Percentiles rank a stretch among this genome's conserved stretches.
Evolutionary conservation across 1,139 yeast genomes (phyloP).

Genomic region (Protomyces inundatus): DNA sequence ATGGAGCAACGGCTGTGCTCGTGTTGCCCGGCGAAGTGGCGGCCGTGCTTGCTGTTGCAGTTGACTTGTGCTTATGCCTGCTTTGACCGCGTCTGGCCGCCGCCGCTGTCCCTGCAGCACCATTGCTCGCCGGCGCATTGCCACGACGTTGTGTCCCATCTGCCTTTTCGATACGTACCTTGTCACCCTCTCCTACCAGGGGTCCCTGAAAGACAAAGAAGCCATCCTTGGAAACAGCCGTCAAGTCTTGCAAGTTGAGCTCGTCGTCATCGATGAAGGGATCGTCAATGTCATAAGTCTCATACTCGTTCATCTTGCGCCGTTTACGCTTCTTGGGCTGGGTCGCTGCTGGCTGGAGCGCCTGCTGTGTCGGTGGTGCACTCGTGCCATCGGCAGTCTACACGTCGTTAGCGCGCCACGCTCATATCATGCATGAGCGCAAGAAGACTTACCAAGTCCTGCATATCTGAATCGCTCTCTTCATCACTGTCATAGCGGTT

Average conservation of each 20-base stretch:
- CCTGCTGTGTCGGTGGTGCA: constrained; percentile 17
- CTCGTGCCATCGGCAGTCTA: constrained; percentile 34
- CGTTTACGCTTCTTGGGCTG: constrained; percentile 52
- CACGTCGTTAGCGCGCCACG: constrained; percentile 25
- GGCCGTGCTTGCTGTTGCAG: background rate
- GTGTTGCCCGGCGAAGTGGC: background rate
- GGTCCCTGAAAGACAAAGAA: constrained; percentile 96
- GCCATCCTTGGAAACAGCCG: constrained; percentile 89
- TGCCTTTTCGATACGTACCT: constrained; percentile 34
- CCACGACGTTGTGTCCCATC: constrained; percentile 11
- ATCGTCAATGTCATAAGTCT: constrained; percentile 81
- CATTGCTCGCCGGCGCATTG: constrained; percentile 4
- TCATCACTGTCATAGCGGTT: constrained; percentile 43
- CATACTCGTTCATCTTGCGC: constrained; percentile 44
- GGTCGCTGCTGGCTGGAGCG: background rate
- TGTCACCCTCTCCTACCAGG: constrained; percentile 60
- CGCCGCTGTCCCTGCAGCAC: constrained; percentile 3
- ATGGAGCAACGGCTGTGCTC: background rate
- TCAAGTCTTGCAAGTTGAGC: constrained; percentile 84
- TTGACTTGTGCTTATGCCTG: background rate
- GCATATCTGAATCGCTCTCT: constrained; percentile 50
- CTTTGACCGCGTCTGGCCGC: background rate
- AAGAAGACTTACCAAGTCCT: constrained; percentile 47
- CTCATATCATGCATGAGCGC: constrained; percentile 37
- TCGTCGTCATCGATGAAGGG: constrained; percentile 97